Evolutionary conservation across 1,284 basidiomycete species (phyloP).

Genomic region (Bondarzewia mesenterica): DNA sequence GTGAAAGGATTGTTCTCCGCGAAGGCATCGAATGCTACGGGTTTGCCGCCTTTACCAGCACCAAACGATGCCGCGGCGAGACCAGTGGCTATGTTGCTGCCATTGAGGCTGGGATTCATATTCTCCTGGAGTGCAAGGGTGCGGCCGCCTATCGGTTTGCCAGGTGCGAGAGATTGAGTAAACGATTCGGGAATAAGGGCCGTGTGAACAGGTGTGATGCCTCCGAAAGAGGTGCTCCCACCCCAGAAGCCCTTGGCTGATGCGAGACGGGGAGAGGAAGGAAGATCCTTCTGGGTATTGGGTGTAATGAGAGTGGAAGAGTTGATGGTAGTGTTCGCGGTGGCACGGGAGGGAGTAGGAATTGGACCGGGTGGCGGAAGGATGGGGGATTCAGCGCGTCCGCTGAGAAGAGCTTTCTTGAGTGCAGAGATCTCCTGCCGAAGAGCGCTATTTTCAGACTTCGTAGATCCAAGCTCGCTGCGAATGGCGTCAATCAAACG

Average conservation of each 20-base stretch:
- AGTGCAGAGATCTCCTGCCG: conserved; percentile 79
- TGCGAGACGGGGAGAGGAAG: conserved; percentile 49
- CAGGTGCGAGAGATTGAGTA: conserved; percentile 22
- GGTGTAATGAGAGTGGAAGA: conserved; percentile 40
- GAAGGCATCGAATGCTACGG: conserved; percentile 57
- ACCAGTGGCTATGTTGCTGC: conserved; percentile 6
- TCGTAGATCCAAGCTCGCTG: conserved; percentile 73
- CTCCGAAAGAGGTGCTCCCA: conserved; percentile 48
- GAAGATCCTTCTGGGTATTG: conserved; percentile 81
- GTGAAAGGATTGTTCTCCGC: conserved; percentile 74
- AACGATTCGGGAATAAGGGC: conserved; percentile 62
- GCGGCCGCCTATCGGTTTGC: conserved; percentile 14
- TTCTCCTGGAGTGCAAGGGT: conserved; percentile 56
- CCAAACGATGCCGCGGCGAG: conserved; percentile 2
- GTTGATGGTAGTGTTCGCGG: conserved; percentile 3
- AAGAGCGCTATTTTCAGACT: conserved; percentile 79
- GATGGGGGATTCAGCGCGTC: conserved; percentile 25
- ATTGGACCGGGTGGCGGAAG: conserved; percentile 41
- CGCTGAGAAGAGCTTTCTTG: conserved; percentile 71
- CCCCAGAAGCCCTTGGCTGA: conserved; percentile 63
- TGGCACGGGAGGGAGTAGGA: conserved; percentile 16
- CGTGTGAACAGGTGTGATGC: conserved; percentile 81
- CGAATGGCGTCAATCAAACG: conserved; percentile 83
- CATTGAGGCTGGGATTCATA: conserved; percentile 71
- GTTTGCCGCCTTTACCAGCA: conserved; percentile 4